Evolutionary conservation across 2,329 filamentous ascomycete species (phyloP).

Genomic region (Ascosphaera pollenicola): DNA sequence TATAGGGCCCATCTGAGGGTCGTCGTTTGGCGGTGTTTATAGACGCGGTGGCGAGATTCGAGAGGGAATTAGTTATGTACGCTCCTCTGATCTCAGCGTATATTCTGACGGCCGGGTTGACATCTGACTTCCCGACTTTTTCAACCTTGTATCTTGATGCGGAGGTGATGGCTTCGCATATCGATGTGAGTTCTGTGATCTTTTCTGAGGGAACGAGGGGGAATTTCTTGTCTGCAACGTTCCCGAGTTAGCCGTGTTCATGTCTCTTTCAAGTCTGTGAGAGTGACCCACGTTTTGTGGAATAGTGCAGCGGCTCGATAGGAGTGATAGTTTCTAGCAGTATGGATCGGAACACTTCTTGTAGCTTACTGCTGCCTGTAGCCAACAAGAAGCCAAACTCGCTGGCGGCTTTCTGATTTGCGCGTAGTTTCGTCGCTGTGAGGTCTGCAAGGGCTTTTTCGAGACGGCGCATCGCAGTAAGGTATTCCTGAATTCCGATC

Average conservation of each 20-base stretch:
- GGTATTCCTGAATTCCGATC: slow-evolving; percentile 61
- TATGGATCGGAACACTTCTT: slow-evolving; percentile 60
- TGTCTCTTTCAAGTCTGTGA: slow-evolving; percentile 2
- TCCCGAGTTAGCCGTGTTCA: slow-evolving; percentile 1
- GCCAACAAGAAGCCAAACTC: slow-evolving; percentile 61
- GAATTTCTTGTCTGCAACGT: slow-evolving; percentile 39
- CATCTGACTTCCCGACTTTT: slow-evolving; percentile 19
- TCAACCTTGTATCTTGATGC: slow-evolving; percentile 30
- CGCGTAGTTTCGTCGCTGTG: slow-evolving; percentile 70
- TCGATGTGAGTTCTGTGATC: slow-evolving; percentile 50
- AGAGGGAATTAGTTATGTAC: slow-evolving; percentile 61
- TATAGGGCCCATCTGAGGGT: slow-evolving; percentile 58
- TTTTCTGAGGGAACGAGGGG: slow-evolving; percentile 59
- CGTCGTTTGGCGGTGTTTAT: slow-evolving; percentile 62
- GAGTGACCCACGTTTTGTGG: slow-evolving; percentile 51
- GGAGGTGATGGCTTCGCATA: slow-evolving; percentile 55
- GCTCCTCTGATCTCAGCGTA: slow-evolving; percentile 73
- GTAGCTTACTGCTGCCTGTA: slow-evolving; percentile 60
- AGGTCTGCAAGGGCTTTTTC: slow-evolving; percentile 68
- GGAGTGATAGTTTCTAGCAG: slow-evolving; percentile 57
- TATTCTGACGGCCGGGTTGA: slow-evolving; percentile 54
- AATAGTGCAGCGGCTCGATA: slow-evolving; percentile 75
- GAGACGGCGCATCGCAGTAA: slow-evolving; percentile 73
- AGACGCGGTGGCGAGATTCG: slow-evolving; percentile 72
- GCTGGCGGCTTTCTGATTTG: slow-evolving; percentile 71